Base-by-base conservation (phyloP, 1,284 basidiomycete species). In the Malassezia dermatis region DNA sequence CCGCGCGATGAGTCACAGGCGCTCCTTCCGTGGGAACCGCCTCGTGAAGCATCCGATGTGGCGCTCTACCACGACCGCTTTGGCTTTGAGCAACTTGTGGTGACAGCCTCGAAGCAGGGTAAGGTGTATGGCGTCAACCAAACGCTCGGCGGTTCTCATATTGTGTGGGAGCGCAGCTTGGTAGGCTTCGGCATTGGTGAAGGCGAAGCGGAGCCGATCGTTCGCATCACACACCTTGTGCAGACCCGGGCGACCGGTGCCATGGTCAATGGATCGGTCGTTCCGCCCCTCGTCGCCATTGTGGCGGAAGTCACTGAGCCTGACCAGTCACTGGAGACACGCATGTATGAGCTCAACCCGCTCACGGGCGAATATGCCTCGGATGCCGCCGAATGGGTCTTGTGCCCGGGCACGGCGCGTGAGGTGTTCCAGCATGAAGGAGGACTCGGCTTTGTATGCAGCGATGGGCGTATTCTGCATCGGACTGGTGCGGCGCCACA, bases 81-180 rank as follows among this genome's bases (percentile, higher is more conserved):
- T 70, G 90, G 89, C 0, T 88, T 94, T 75, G 81, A 86, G 44
- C 88, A 94, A 73, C 75, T 95, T 35, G 80, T 91, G 46, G 80
- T 94, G 2, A 80, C 80, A 3, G 85, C 83, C 0, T 88, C 86
- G 1, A 64, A 77, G 1, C 78, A 80, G 30, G 88, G 89, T 17
- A 89, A 88, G 70, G 65, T 91, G 0, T 89, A 84, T 67, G 90
- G 84, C 0, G 76, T 94, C 46, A 88, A 94, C 69, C 81, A 81
- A 19, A 86, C 80, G 48, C 88, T 89, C 1, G 77, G 80, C 3
- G 79, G 61, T 48, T 53, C 59, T 11, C 40, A 53, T 2, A 56
- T 65, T 13, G 49, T 74, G 2, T 74, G 71, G 70, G 69, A 69
- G 48, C 71, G 69, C 60, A 63, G 62, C 45, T 57, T 74, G 23